Conservation (phyloP, 352 stramenopile species). For the Phytophthora citrophthora region DNA sequence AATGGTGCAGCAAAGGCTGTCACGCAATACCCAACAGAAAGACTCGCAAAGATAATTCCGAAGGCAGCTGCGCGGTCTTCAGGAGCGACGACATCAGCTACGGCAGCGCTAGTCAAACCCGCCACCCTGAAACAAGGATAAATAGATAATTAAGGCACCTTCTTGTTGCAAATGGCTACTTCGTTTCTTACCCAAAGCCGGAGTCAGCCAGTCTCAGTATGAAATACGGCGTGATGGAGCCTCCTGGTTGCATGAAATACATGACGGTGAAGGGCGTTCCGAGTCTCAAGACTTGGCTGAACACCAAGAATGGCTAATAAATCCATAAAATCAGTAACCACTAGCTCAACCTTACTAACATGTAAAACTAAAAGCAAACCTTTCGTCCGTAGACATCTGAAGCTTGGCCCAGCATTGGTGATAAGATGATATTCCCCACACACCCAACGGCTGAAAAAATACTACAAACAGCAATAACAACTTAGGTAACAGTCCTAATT, state of each 20-base stretch:
- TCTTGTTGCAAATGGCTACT: background rate
- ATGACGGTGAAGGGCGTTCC: slow-evolving; percentile 71
- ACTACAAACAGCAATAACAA: slow-evolving; percentile 19
- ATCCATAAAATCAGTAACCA: background rate
- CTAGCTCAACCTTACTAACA: no score
- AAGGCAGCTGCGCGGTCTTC: slow-evolving; percentile 63
- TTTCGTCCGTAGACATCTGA: slow-evolving; percentile 78
- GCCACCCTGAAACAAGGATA: slow-evolving; percentile 41
- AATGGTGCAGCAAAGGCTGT: slow-evolving; percentile 57
- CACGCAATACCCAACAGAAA: slow-evolving; percentile 64
- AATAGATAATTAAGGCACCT: background rate
- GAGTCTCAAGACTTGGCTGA: slow-evolving; percentile 63
- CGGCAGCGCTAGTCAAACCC: slow-evolving; percentile 59
- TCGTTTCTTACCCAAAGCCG: slow-evolving; percentile 53
- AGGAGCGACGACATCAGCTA: slow-evolving; percentile 65
- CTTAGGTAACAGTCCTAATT: no score
- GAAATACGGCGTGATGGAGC: slow-evolving; percentile 71
- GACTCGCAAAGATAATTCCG: slow-evolving; percentile 59
- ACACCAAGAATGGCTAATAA: slow-evolving; percentile 66
- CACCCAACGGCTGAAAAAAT: slow-evolving; percentile 65
- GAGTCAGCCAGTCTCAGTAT: slow-evolving; percentile 58
- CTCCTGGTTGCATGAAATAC: slow-evolving; percentile 62
- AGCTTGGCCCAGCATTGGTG: slow-evolving; percentile 66
- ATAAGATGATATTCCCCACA: slow-evolving; percentile 64
- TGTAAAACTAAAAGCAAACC: slow-evolving; percentile 30